Evolutionary conservation across 1,284 basidiomycete species (phyloP), one percentile per base, ranked within the genome.

Genomic region (Coriolopsis trogii): DNA sequence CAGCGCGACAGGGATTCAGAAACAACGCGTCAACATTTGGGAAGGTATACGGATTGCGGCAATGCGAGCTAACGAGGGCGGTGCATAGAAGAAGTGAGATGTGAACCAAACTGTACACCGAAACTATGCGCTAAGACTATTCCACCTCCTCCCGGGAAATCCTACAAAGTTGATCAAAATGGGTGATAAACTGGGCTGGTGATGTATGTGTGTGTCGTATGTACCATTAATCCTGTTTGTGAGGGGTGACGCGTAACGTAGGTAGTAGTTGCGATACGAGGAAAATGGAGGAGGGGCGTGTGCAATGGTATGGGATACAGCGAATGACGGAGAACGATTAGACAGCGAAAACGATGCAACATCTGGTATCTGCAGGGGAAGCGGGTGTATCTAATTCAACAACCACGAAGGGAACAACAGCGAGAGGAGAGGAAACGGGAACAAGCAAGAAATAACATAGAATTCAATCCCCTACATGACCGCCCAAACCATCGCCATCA

Each of bases 331-430:
- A 37, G 46, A 49, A 56, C 37, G 34, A 56, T 46, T 44, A 44
- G 45, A 58, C 43, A 58, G 50, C 46, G 48, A 46, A 40, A 51
- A 49, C 25, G 36, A 20, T 16, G 20, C 33, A 31, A 55, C 42
- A 58, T n/a, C n/a, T n/a, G 63, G 63, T 65, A 64, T 67, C 66
- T 67, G 64, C 56, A 59, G 61, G n/a, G n/a, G 53, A 49, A 57
- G 50, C 53, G 64, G n/a, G n/a, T n/a, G 64, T 67, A 69, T 66
- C 62, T 67, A 67, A 69, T 69, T 63, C 66, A 68, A 68, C 66
- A 70, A 53, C 55, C 59, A 46, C 44, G 53, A 55, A 56, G 43
- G 36, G 44, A 49, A 53, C 30, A 55, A 44, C 41, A 50, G 38
- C 18, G 45, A 45, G 42, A n/a, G n/a, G n/a, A n/a, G n/a, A n/a